Conservation (phyloP, 805 yeast genomes). For the Candida ipomoeae region DNA sequence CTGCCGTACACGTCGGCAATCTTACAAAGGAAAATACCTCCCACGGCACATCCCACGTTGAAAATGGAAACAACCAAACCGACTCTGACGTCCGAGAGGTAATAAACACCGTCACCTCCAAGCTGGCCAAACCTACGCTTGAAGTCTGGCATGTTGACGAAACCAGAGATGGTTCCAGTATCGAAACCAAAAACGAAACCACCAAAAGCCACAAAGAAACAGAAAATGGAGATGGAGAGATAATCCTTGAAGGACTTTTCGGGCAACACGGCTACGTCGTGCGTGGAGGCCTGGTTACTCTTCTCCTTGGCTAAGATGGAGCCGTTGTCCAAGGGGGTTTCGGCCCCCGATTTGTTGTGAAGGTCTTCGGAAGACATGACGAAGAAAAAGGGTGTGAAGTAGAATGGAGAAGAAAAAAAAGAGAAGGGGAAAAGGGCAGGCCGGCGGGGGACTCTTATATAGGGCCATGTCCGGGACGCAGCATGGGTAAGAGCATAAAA, state of each 20-base stretch:
- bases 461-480: neutral
- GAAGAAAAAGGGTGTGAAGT: neutral
- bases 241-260: conserved; percentile 30
- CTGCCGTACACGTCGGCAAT: conserved; percentile 58
- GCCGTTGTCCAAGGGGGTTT: conserved; percentile 28
- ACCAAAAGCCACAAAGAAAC: conserved; percentile 63
- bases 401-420: conserved; percentile 5
- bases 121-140: conserved; percentile 48
- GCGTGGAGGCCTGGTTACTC: conserved; percentile 6
- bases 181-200: conserved; percentile 77
- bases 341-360: conserved; percentile 23
- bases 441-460: conserved; percentile 8
- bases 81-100: conserved; percentile 42
- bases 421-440: neutral
- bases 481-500: neutral
- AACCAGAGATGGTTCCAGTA: conserved; percentile 73
- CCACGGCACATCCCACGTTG: conserved; percentile 69
- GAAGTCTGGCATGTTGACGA: conserved; percentile 58
- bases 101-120: conserved; percentile 33
- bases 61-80: conserved; percentile 54
- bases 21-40: conserved; percentile 57
- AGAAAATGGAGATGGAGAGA: conserved; percentile 43
- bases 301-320: conserved; percentile 22
- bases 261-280: conserved; percentile 19
- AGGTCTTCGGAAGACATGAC: conserved; percentile 25